Percentiles rank a stretch among this genome's conserved stretches.
phyloP scores from a whole-genome alignment of 768 basidiomycete species.

The Suillus ampliporus region DNA sequence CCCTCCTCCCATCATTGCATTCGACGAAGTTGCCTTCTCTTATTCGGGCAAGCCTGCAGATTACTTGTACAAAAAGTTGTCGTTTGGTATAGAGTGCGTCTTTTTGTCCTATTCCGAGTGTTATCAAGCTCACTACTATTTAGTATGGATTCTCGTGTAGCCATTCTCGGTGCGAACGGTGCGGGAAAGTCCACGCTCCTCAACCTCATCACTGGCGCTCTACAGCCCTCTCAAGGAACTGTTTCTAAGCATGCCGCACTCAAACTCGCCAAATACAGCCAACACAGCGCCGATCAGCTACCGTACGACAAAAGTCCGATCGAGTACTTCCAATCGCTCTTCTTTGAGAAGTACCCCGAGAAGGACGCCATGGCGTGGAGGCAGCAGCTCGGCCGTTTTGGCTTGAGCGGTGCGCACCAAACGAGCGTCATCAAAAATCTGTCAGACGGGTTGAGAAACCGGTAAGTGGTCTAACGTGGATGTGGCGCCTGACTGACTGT shows the following conservation, averaged over 20 bases:
- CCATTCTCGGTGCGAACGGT: constrained; percentile 96
- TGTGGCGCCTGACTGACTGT: constrained; percentile 23
- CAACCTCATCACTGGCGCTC: constrained; percentile 82
- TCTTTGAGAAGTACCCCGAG: constrained; percentile 86
- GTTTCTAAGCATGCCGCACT: constrained; percentile 87
- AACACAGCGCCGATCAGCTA: constrained; percentile 98
- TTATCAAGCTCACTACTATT: constrained; percentile 7
- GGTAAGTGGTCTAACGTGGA: constrained; percentile 51
- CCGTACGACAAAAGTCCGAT: constrained; percentile 91
- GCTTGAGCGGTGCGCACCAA: constrained; percentile 93
- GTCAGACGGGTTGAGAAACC: constrained; percentile 95
- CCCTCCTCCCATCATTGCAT: constrained; percentile 97
- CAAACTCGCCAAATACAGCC: constrained; percentile 98
- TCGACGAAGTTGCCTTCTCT: constrained; percentile 92
- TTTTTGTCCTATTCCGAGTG: constrained; percentile 7
- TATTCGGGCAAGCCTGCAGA: constrained; percentile 92
- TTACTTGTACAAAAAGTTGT: constrained; percentile 85
- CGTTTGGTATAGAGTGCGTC: constrained; percentile 96
- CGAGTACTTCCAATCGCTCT: constrained; percentile 90
- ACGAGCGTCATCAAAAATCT: constrained; percentile 92
- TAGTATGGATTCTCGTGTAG: constrained; percentile 93
- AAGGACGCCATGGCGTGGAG: constrained; percentile 95
- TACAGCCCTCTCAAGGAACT: constrained; percentile 85
- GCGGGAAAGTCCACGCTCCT: constrained; percentile 93
- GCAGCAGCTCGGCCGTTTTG: constrained; percentile 93